Base-by-base conservation (phyloP, 1,284 basidiomycete genomes). In the Sporisorium reilianum region DNA sequence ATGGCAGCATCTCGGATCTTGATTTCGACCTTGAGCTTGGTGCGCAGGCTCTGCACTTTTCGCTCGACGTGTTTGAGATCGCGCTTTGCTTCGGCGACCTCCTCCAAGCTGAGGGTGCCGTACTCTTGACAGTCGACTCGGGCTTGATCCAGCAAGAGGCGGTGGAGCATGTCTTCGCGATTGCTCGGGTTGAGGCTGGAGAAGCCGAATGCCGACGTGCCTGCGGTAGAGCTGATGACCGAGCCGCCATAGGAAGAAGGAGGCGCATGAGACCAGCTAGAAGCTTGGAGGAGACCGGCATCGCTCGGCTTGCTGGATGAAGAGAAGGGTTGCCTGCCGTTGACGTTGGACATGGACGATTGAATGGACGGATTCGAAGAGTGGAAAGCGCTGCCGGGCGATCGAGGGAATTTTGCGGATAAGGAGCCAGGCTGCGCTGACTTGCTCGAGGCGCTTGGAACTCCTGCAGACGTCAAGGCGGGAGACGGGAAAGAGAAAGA, bases 1-100 rank as follows among this genome's bases (percentile, higher is more conserved):
- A 78, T 66, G 34, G 79, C 78, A 20, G 78, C 79, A 45, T 80
- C 79, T 20, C 78, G 60, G 32, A 80, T 77, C 41, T 69, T 64
- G 53, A 64, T 73, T 41, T 80, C 75, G 32, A 80, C 78, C 38
- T 76, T 75, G 55, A 80, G 70, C 53, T 80, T 80, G 41, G 60
- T 63, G 48, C 71, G 69, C 2, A 77, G 54, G 28, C 57, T 66
- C 30, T 59, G 51, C 0, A 75, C 45, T n/a, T 68, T 70, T 38
- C 58, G 51, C 28, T 79, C 78, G 48, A 79, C 57, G 18, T 66
- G 72, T 40, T 65, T 71, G 49, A 80, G 61, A 28, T 80, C 77
- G 30, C 57, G 66, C 58, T 79, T 75, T 14, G 60, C 44, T 25
- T 73, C 64, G 45, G 77, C 75, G 7, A 80, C 72, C 41, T 78